Base-by-base conservation (phyloP, 1,139 yeast species). In the Geotrichum candidum region DNA sequence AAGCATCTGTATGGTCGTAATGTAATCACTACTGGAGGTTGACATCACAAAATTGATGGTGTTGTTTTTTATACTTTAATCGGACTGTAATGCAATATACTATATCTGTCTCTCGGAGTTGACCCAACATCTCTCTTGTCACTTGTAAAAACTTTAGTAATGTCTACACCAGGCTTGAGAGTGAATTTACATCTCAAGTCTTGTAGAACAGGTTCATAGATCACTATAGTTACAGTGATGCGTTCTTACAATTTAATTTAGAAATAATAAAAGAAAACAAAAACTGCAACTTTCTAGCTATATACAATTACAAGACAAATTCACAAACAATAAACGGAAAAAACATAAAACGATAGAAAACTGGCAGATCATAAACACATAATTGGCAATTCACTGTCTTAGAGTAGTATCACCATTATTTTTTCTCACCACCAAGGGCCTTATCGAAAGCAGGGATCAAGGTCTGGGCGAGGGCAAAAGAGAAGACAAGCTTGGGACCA, bases 401-500 rank as follows among this genome's bases (percentile, higher is more conserved):
- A 22, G 22, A 15, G 3, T 33, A 13, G 15, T 33, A 31, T n/a
- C n/a, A 33, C 22, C 13, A 35, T 52, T 52, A 53, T 31, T 53
- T 54, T 48, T 56, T 51, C 31, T 54, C 54, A 33, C 58, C 63
- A 15, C 63, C 60, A 25, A 63, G 54, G 25, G 86, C 69, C 70
- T 85, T 85, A 76, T 94, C 99, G 72, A 92, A 90, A 67, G 96
- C 96, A 65, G 99, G 98, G 69, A 94, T 94, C 80, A 94, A 84
- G 55, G 96, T 83, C 79, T 94, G 99, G 56, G 98, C 99, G 75
- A 94, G 80, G 15, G 99, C 98, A 74, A 94, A 94, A 31, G 96
- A 89, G 77, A 94, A 94, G 59, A 94, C 99, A 72, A 94, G 84
- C 80, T 94, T 94, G 64, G 99, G 99, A 68, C 99, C 99, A 56